phyloP scores from a whole-genome alignment of 1,284 basidiomycete genomes.

The Cystobasidium slooffiae region DNA sequence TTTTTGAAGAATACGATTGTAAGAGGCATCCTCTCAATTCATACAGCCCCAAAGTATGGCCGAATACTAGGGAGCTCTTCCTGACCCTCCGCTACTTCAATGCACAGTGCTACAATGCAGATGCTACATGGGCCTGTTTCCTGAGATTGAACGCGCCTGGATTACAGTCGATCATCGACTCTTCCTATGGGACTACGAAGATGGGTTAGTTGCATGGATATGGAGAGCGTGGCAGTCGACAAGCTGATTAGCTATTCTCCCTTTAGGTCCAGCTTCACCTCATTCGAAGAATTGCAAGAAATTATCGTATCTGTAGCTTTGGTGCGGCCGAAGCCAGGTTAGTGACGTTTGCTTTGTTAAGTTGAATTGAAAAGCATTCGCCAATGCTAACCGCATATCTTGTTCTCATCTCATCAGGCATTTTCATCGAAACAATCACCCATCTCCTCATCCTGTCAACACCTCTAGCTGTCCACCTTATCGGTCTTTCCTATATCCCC shows the following conservation, averaged over 20 bases:
- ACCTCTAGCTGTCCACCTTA: slow-evolving; percentile 76
- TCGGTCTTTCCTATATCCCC: slow-evolving; percentile 73
- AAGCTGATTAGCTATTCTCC: not conserved
- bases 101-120: slow-evolving; percentile 12
- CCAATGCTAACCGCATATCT: slow-evolving; percentile 69
- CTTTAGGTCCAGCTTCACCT: slow-evolving; percentile 75
- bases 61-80: slow-evolving; percentile 62
- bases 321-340: slow-evolving; percentile 54
- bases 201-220: slow-evolving; percentile 67
- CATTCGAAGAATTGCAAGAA: slow-evolving; percentile 89
- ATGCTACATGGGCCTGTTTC: slow-evolving; percentile 79
- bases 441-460: slow-evolving; percentile 90
- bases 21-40: slow-evolving; percentile 48
- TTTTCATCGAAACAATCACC: slow-evolving; percentile 92
- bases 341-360: slow-evolving; percentile 11
- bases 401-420: slow-evolving; percentile 60
- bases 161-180: slow-evolving; percentile 92
- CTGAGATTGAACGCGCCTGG: slow-evolving; percentile 93
- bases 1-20: slow-evolving; percentile 82
- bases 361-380: slow-evolving; percentile 66
- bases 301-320: slow-evolving; percentile 71
- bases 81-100: slow-evolving; percentile 8
- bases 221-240: slow-evolving; percentile 42
- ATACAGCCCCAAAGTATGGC: slow-evolving; percentile 46
- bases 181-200: slow-evolving; percentile 94